phyloP scores from a whole-genome alignment of 2,329 filamentous ascomycete genomes.

The Aspergillus thermomutatus region DNA sequence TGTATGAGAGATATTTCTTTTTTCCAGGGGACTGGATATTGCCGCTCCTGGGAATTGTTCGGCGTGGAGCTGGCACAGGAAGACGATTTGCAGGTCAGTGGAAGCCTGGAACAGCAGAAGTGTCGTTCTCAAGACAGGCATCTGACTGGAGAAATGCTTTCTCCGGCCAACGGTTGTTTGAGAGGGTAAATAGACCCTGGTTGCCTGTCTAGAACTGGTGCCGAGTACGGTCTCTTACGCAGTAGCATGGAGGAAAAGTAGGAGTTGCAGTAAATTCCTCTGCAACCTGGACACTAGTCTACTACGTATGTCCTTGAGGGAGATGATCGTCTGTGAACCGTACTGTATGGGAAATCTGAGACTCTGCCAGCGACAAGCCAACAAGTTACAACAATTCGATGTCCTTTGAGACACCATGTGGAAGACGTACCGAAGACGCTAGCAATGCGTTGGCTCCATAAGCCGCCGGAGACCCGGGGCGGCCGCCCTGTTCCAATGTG shows the following conservation, averaged over 20 bases:
- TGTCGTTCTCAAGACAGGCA: constrained; percentile 1
- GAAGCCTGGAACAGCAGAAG: constrained; percentile 14
- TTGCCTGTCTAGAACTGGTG: constrained; percentile 10
- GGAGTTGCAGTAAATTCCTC: not conserved
- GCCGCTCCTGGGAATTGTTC: constrained; percentile 18
- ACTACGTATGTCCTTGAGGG: not conserved
- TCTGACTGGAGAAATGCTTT: not conserved
- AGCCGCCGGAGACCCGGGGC: constrained; percentile 25
- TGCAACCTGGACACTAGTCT: not conserved
- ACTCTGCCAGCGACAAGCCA: not conserved
- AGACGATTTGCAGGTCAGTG: constrained; percentile 19
- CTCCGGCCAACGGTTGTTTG: constrained; percentile 18
- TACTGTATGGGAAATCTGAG: constrained; percentile 8
- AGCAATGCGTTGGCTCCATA: constrained; percentile 24
- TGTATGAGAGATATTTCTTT: constrained; percentile 4
- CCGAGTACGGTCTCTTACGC: not conserved
- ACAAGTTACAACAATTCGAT: not conserved
- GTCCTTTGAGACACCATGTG: constrained; percentile 19
- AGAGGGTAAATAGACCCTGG: constrained; percentile 18
- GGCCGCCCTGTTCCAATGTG: not conserved
- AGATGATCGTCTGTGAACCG: not conserved
- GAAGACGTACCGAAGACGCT: constrained; percentile 20
- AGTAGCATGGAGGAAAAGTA: not conserved
- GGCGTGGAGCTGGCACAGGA: constrained; percentile 22
- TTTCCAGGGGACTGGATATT: not conserved